Conservation (phyloP, 768 basidiomycete genomes). For the Stropharia rugosoannulata region DNA sequence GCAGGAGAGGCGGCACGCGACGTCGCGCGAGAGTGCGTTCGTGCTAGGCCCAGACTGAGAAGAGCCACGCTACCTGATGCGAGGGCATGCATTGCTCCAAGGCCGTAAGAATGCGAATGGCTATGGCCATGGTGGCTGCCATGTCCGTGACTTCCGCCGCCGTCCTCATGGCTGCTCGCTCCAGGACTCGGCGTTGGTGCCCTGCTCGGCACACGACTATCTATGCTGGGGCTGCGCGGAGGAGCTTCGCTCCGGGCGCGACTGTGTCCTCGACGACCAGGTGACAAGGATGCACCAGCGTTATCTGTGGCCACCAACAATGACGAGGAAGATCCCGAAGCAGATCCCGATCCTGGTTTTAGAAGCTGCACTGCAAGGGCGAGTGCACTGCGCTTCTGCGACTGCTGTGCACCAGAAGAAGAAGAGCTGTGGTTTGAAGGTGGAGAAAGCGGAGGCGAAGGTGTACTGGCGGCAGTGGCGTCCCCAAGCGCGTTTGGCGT, state of each 20-base stretch:
- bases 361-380: conserved; percentile 42
- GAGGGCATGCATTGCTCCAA: conserved; percentile 4
- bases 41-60: neutral
- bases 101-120: neutral
- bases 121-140: neutral
- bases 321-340: neutral
- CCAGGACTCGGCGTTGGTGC: neutral
- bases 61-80: conserved; percentile 1
- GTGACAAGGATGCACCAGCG: too few species aligned
- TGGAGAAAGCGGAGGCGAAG: neutral
- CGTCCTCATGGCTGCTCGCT: conserved; percentile 5
- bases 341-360: conserved; percentile 28
- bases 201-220: neutral
- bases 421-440: too few species aligned
- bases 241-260: neutral
- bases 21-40: too few species aligned
- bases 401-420: too few species aligned
- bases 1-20: neutral
- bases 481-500: neutral
- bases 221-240: neutral
- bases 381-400: conserved; percentile 29
- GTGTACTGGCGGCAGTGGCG: neutral
- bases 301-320: neutral
- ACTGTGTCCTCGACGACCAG: neutral
- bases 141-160: neutral